Percentiles rank a stretch among this genome's conserved stretches.
phyloP scores from a whole-genome alignment of 192 early-diverging fungal genomes.

The Funneliformis geosporum region DNA sequence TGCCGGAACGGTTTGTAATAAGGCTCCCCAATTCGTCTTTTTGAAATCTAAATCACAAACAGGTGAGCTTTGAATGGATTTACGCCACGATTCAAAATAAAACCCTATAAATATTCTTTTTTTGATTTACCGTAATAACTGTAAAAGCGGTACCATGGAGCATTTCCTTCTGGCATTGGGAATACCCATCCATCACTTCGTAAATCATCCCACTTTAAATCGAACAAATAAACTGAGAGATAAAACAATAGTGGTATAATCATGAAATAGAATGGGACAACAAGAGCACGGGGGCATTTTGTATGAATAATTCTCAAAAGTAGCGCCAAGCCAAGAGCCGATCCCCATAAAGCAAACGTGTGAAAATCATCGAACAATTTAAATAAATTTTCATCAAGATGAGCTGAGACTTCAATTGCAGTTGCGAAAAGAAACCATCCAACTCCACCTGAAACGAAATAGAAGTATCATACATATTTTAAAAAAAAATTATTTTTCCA shows the following conservation, averaged over 20 bases:
- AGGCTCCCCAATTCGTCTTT: constrained; percentile 65
- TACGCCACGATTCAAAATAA: background rate
- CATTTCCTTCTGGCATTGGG: constrained; percentile 63
- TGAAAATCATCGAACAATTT: constrained; percentile 65
- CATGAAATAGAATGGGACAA: constrained; percentile 91
- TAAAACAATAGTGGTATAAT: constrained; percentile 79
- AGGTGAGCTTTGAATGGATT: background rate
- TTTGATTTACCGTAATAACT: constrained; percentile 61
- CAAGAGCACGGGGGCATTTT: constrained; percentile 71
- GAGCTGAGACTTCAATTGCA: constrained; percentile 84
- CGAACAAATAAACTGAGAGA: constrained; percentile 55
- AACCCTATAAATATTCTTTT: constrained; percentile 21
- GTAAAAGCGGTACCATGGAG: constrained; percentile 90
- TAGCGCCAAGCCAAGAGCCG: constrained; percentile 65
- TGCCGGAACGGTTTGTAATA: constrained; percentile 77
- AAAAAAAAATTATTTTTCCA: background rate
- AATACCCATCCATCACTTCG: constrained; percentile 86
- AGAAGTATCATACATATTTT: background rate
- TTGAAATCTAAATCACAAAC: constrained; percentile 51
- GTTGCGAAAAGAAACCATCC: constrained; percentile 94
- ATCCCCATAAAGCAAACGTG: constrained; percentile 78
- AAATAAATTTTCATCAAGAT: constrained; percentile 60
- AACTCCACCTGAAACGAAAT: constrained; percentile 59
- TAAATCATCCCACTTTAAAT: constrained; percentile 64
- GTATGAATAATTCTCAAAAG: constrained; percentile 72